Percentiles rank a stretch among this genome's conserved stretches.
Evolutionary conservation across 1,139 yeast genomes (phyloP).

Genomic region (Taphrina pruni): DNA sequence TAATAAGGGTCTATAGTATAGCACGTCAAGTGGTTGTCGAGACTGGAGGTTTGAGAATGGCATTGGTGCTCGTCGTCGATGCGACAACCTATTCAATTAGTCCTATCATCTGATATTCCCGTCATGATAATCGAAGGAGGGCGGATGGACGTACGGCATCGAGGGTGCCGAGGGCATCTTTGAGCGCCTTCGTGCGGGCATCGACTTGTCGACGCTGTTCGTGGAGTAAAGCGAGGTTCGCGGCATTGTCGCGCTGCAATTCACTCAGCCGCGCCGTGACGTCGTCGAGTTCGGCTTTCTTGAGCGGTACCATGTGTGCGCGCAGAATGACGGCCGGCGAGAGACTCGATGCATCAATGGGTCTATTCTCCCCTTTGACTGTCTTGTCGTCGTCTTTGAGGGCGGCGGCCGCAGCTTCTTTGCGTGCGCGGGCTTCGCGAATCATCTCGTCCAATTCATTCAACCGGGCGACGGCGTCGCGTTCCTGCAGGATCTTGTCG

Average conservation of each 20-base stretch:
- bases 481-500: constrained; percentile 29
- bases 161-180: constrained; percentile 8
- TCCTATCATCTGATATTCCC: too few relatives aligned
- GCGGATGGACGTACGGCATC: constrained; percentile 11
- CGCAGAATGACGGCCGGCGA: constrained; percentile 32
- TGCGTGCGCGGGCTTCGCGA: constrained; percentile 22
- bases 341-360: constrained; percentile 20
- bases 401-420: neutral
- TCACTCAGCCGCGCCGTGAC: neutral
- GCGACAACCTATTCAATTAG: constrained; percentile 3
- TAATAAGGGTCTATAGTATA: too few relatives aligned
- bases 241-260: constrained; percentile 27
- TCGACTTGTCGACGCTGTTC: constrained; percentile 19
- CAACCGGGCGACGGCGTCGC: constrained; percentile 22
- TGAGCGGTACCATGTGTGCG: constrained; percentile 37
- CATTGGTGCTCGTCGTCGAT: constrained; percentile 16
- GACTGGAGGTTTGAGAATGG: neutral
- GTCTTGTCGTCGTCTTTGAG: constrained; percentile 3
- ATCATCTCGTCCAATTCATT: constrained; percentile 34
- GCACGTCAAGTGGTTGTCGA: neutral
- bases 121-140: neutral
- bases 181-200: neutral
- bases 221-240: constrained; percentile 3
- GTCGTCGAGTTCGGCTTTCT: constrained; percentile 20
- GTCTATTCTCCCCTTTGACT: neutral